These are phyloP conservation scores for Trichoderma hamatum DNA, from an alignment of 2,329 filamentous ascomycete species.

Conservation along the genomic window DNA sequence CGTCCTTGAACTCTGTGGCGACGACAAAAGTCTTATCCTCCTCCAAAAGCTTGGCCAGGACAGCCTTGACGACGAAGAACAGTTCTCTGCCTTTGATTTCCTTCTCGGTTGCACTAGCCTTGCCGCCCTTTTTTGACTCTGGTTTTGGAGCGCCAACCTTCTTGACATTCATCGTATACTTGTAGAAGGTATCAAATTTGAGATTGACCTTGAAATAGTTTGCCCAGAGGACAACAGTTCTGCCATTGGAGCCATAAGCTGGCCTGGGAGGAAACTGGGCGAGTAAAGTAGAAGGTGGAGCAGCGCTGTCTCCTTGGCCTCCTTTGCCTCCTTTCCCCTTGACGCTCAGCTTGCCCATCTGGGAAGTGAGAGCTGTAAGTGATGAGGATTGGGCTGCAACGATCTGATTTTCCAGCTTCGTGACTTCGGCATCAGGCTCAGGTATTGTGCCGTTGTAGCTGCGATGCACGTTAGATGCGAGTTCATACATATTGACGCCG, in stretches of 20 bases:
- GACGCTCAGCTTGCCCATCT: constrained; percentile 44
- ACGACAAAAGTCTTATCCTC: constrained; percentile 38
- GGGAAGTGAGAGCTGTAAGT: constrained; percentile 40
- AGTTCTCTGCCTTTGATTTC: constrained; percentile 50
- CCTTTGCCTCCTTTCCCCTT: constrained; percentile 28
- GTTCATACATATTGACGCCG: not conserved
- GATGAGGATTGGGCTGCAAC: constrained; percentile 37
- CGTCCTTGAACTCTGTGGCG: constrained; percentile 56
- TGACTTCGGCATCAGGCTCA: constrained; percentile 35
- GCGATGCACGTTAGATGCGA: constrained; percentile 3
- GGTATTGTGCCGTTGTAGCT: constrained; percentile 34
- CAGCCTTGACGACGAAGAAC: constrained; percentile 45
- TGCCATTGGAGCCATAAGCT: constrained; percentile 51
- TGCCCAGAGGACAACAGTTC: constrained; percentile 51
- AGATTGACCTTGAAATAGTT: constrained; percentile 57
- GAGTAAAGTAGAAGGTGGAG: constrained; percentile 23
- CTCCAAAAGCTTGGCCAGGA: constrained; percentile 42
- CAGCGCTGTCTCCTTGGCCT: constrained; percentile 4
- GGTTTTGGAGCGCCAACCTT: constrained; percentile 29
- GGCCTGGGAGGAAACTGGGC: constrained; percentile 52
- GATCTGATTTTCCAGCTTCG: constrained; percentile 47
- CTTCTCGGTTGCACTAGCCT: constrained; percentile 29
- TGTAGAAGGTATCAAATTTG: constrained; percentile 44
- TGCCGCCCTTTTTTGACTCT: constrained; percentile 15
- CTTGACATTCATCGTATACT: constrained; percentile 49